Base-by-base conservation (phyloP, 148 eudicot species). In the Chenopodium quinoa region DNA sequence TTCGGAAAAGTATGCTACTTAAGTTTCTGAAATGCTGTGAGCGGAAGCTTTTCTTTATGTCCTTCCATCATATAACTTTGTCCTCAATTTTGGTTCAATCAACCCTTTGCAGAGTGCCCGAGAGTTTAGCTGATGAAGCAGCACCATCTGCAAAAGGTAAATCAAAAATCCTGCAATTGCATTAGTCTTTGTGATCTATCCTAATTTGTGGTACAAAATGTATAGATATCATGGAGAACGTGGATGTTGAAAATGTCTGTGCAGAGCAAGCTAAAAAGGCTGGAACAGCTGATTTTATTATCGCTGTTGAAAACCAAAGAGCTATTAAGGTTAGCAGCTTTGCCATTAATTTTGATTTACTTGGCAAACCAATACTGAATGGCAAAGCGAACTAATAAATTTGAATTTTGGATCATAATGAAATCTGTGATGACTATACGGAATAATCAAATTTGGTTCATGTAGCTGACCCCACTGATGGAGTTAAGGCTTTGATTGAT, bases 241-340 rank as follows among this genome's bases (percentile, higher is more conserved):
- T 85, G 37, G 87, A 81, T 58, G 74, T 84, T 56, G 87, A 82
- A 48, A 76, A 85, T 58, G 66, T 82, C 56, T 66, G 62, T 50
- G 68, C 72, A 56, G 83, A 80, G 71, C 70, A 78, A 78, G 77
- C 84, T 23, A 81, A 82, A 20, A 85, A 82, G 82, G 82, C 87
- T 19, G 87, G 87, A 70, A 85, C 87, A 27, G 95, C 98, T 25
- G 81, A 82, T 78, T 93, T 85, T 85, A 92, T 95, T 47, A 82
- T 93, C 56, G 90, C 89, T 50, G 86, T 93, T 56, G 98, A 95
- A 85, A 88, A 83, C 78, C 83, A 84, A 88, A 85, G 97, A 85
- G 85, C 98, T 69, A 93, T 95, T 34, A 95, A 95, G 93, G 97
- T 94, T 73, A 64, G 82, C 58, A 9, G 13, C 14, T 70, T 23